A percentile compares a stretch with the other conserved stretches of the same genome.
These are phyloP conservation scores for Suillus clintonianus DNA, from an alignment of 768 basidiomycete genomes.

Conservation along the genomic window DNA sequence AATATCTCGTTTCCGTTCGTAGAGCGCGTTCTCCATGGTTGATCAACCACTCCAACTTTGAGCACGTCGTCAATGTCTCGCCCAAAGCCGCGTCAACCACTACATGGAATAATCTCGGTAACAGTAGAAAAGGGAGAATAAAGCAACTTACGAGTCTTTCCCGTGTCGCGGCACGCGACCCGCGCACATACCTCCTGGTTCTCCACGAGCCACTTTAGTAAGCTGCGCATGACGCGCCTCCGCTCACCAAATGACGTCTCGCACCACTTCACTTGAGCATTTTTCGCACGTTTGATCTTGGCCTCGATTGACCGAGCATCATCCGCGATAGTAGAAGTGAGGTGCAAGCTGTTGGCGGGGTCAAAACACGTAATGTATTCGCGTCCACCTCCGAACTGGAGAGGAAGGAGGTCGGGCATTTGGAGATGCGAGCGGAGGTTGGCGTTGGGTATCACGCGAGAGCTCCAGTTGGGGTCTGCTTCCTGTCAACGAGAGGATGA, in stretches of 20 bases:
- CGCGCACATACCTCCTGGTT: slow-evolving; percentile 86
- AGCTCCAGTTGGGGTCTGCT: slow-evolving; percentile 60
- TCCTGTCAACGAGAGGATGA: slow-evolving; percentile 40
- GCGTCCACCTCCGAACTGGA: slow-evolving; percentile 44
- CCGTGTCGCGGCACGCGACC: slow-evolving; percentile 91
- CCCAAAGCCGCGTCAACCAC: slow-evolving; percentile 94
- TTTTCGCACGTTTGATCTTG: slow-evolving; percentile 68
- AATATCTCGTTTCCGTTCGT: slow-evolving; percentile 67
- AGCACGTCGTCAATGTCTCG: slow-evolving; percentile 92
- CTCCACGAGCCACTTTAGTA: slow-evolving; percentile 90
- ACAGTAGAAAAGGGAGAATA: not conserved
- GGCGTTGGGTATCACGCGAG: slow-evolving; percentile 55
- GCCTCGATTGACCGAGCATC: slow-evolving; percentile 64
- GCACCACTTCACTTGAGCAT: slow-evolving; percentile 75
- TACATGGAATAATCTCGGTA: slow-evolving; percentile 28
- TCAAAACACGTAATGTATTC: slow-evolving; percentile 90
- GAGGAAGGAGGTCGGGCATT: slow-evolving; percentile 54
- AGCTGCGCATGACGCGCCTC: slow-evolving; percentile 78
- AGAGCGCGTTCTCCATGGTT: slow-evolving; percentile 81
- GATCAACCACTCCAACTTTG: slow-evolving; percentile 92
- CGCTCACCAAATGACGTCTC: slow-evolving; percentile 77
- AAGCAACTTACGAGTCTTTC: slow-evolving; percentile 73
- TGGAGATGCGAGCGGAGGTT: slow-evolving; percentile 65
- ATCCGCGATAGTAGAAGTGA: slow-evolving; percentile 78
- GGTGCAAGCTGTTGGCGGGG: slow-evolving; percentile 83